A percentile compares a stretch with the other conserved stretches of the same genome.
Conservation (phyloP, 257 asterid species). For the Ehretia macrophylla region DNA sequence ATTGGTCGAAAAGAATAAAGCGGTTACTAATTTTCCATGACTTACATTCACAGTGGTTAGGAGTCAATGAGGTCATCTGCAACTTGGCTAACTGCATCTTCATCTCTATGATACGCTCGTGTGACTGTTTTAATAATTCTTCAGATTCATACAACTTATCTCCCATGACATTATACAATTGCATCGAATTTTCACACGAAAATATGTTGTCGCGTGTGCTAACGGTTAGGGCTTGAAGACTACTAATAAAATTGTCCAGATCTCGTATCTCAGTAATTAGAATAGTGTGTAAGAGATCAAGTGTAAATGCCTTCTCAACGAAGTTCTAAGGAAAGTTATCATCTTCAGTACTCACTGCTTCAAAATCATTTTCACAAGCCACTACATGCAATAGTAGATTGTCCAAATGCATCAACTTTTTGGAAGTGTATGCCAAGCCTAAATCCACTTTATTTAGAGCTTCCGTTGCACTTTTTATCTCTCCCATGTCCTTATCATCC, state of each 20-base stretch:
- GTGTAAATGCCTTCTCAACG: constrained; percentile 53
- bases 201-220: constrained; percentile 42
- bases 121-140: constrained; percentile 46
- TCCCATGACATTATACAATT: constrained; percentile 26
- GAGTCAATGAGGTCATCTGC: constrained; percentile 69
- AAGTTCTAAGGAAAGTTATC: constrained; percentile 50
- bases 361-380: constrained; percentile 44
- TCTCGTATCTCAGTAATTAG: constrained; percentile 63
- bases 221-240: constrained; percentile 40
- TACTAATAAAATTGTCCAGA: constrained; percentile 38
- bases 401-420: constrained; percentile 61
- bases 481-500: constrained; percentile 27
- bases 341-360: constrained; percentile 36
- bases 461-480: constrained; percentile 32
- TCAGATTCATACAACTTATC: constrained; percentile 55
- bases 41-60: constrained; percentile 62
- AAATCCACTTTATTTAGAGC: constrained; percentile 35
- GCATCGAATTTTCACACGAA: constrained; percentile 29
- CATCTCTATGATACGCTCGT: constrained; percentile 62
- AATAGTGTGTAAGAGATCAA: constrained; percentile 51
- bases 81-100: constrained; percentile 73
- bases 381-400: constrained; percentile 45
- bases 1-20: too few relatives aligned
- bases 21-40: constrained; percentile 36
- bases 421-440: constrained; percentile 49